phyloP scores from a whole-genome alignment of 108 stramenopile species.

The Skeletonema grethae region DNA sequence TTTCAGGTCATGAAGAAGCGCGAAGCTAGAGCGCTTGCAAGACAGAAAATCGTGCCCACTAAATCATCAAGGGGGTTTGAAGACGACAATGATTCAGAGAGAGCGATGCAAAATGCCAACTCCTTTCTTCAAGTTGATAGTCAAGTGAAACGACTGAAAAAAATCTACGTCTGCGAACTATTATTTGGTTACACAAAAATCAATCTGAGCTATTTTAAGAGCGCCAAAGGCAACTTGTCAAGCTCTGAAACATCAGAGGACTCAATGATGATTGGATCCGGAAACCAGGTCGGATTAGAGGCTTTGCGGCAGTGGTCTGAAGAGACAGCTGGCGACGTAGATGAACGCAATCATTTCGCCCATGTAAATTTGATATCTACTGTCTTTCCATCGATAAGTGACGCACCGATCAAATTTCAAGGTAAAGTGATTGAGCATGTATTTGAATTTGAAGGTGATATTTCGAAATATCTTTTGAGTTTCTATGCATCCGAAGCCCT shows the following conservation, averaged over 20 bases:
- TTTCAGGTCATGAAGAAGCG: slow-evolving; percentile 51
- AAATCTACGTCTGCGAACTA: slow-evolving; percentile 77
- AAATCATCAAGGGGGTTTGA: slow-evolving; percentile 25
- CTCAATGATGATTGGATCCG: neutral
- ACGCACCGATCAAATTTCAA: slow-evolving; percentile 86
- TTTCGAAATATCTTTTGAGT: slow-evolving; percentile 36
- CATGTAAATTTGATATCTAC: slow-evolving; percentile 47
- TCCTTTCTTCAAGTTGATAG: neutral
- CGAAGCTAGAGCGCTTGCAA: slow-evolving; percentile 34
- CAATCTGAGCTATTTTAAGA: slow-evolving; percentile 82
- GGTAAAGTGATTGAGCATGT: slow-evolving; percentile 74
- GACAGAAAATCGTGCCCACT: slow-evolving; percentile 15
- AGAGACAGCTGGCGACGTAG: slow-evolving; percentile 10
- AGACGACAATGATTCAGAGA: slow-evolving; percentile 20
- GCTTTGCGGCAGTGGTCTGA: slow-evolving; percentile 49
- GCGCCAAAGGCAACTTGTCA: slow-evolving; percentile 21
- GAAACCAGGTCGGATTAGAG: slow-evolving; percentile 22
- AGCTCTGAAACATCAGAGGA: slow-evolving; percentile 11
- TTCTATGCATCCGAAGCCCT: slow-evolving; percentile 58
- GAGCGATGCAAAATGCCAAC: slow-evolving; percentile 3
- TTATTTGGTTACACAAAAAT: slow-evolving; percentile 74
- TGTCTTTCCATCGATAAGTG: slow-evolving; percentile 77
- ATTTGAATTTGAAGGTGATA: slow-evolving; percentile 42
- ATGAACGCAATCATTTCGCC: slow-evolving; percentile 14
- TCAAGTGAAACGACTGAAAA: slow-evolving; percentile 18